Conservation (phyloP, 2,329 filamentous ascomycete species). For the Aureobasidium sp. region DNA sequence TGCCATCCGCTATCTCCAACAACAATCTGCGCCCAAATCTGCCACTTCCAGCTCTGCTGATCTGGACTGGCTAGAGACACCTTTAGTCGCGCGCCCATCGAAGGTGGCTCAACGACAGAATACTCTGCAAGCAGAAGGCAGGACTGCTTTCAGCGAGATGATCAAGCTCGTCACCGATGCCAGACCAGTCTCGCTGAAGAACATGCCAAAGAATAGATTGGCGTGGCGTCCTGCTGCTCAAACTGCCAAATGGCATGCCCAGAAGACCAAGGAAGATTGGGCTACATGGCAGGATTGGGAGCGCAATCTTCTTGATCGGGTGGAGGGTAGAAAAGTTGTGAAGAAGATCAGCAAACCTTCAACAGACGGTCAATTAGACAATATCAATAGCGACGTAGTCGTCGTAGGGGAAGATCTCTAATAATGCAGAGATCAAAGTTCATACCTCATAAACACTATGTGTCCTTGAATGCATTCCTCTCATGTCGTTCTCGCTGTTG, state of each 20-base stretch:
- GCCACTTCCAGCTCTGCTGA: conserved; percentile 21
- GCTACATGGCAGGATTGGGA: conserved; percentile 39
- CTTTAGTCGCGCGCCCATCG: conserved; percentile 43
- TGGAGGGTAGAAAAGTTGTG: neutral
- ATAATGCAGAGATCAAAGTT: neutral
- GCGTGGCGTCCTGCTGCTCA: conserved; percentile 59
- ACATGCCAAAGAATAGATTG: conserved; percentile 52
- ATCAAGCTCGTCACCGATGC: conserved; percentile 53
- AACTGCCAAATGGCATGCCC: conserved; percentile 60
- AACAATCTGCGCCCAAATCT: conserved; percentile 47
- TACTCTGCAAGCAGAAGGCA: conserved; percentile 54
- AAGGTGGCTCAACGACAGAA: conserved; percentile 34
- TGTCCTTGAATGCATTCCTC: neutral
- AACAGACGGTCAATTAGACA: neutral
- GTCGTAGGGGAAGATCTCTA: neutral
- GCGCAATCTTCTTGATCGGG: conserved; percentile 20
- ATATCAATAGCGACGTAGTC: neutral
- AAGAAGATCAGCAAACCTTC: neutral
- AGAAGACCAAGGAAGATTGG: conserved; percentile 58
- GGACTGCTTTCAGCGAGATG: conserved; percentile 58
- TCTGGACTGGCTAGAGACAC: conserved; percentile 58
- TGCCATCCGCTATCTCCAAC: conserved; percentile 59
- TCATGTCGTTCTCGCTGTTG: neutral
- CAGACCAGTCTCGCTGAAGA: conserved; percentile 52
- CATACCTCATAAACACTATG: neutral